These are phyloP conservation scores for Singerocomus inundabilis DNA, from an alignment of 1,284 basidiomycete genomes.

Conservation along the genomic window DNA sequence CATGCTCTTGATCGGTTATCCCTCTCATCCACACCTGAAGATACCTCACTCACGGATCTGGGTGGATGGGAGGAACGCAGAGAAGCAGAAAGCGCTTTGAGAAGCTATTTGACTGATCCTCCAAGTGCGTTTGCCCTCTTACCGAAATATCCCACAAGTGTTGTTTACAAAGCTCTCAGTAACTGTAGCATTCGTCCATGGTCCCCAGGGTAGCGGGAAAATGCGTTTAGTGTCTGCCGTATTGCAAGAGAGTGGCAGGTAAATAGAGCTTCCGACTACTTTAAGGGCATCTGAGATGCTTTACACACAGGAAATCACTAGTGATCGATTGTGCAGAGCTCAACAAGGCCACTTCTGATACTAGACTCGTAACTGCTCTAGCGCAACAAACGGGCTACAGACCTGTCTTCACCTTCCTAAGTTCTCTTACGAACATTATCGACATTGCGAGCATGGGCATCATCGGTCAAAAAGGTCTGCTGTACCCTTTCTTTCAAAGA, in stretches of 20 bases:
- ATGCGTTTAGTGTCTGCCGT: slow-evolving; percentile 65
- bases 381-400: slow-evolving; percentile 87
- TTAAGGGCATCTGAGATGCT: background rate
- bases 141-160: background rate
- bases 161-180: slow-evolving; percentile 35
- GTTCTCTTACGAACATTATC: slow-evolving; percentile 82
- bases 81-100: slow-evolving; percentile 70
- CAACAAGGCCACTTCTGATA: slow-evolving; percentile 72
- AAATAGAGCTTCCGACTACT: slow-evolving; percentile 17
- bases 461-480: slow-evolving; percentile 87
- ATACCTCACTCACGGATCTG: slow-evolving; percentile 19
- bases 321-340: slow-evolving; percentile 83
- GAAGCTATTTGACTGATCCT: slow-evolving; percentile 69
- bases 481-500: background rate
- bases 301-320: slow-evolving; percentile 55
- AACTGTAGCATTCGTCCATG: slow-evolving; percentile 81
- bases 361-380: slow-evolving; percentile 64
- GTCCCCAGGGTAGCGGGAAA: slow-evolving; percentile 93
- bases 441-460: slow-evolving; percentile 92
- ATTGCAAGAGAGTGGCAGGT: slow-evolving; percentile 62
- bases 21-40: slow-evolving; percentile 22
- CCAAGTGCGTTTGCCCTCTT: slow-evolving; percentile 49
- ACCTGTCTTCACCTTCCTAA: slow-evolving; percentile 88
- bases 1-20: slow-evolving; percentile 55
- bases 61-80: slow-evolving; percentile 80